phyloP scores from a whole-genome alignment of 2,329 filamentous ascomycete species.

The Aspergillus novofumigatus region DNA sequence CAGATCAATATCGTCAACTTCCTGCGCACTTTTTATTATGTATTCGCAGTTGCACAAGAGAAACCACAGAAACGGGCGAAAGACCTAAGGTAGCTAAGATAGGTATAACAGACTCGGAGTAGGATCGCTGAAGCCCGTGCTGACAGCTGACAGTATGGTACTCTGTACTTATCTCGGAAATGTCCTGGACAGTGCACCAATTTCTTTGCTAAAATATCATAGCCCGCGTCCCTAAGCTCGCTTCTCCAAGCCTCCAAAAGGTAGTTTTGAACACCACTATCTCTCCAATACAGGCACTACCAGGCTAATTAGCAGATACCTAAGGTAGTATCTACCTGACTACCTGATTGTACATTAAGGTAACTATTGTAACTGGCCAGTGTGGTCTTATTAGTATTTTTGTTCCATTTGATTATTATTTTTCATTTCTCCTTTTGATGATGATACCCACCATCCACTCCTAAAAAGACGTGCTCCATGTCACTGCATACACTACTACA shows the following conservation, averaged over 20 bases:
- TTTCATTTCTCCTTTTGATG: not conserved
- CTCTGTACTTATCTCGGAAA: not conserved
- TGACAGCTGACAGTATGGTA: not conserved
- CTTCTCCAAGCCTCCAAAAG: not conserved
- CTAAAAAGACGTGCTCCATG: constrained; percentile 15
- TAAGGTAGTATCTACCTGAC: not conserved
- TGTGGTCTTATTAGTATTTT: not conserved
- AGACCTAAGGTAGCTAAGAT: not conserved
- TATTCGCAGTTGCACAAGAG: not conserved
- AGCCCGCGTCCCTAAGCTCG: not conserved
- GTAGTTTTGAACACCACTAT: not conserved
- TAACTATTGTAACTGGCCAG: not conserved
- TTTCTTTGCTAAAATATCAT: not conserved
- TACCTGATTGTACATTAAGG: not conserved
- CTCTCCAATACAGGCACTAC: not conserved
- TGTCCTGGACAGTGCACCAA: not conserved
- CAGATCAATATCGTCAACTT: not conserved
- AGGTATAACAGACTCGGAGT: not conserved
- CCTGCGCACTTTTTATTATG: not conserved
- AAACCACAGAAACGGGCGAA: not conserved
- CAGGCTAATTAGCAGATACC: not conserved
- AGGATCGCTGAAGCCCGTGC: not conserved
- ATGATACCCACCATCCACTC: constrained; percentile 11
- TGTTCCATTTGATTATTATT: not conserved
- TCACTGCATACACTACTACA: constrained; percentile 5